A percentile compares a stretch with the other conserved stretches of the same genome.
Evolutionary conservation across 2,329 filamentous ascomycete species (phyloP).

Genomic region (Diplodia sapinea): DNA sequence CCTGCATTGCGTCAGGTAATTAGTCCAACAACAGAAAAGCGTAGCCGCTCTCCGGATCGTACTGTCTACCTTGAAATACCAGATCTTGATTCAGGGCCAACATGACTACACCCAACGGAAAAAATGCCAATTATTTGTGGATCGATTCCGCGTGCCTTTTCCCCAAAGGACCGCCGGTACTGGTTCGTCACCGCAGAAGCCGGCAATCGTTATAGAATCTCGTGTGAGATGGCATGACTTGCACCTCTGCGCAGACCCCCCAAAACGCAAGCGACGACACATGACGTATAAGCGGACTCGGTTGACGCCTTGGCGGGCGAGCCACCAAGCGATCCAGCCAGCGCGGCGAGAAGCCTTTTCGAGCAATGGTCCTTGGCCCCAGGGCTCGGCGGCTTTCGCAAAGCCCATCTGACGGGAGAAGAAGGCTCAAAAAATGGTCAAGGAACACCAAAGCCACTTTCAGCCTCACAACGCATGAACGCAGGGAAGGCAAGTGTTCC

Average conservation of each 20-base stretch:
- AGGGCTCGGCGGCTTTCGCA: background rate
- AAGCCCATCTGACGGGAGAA: background rate
- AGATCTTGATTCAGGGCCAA: background rate
- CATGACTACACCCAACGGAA: background rate
- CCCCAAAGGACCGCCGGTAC: background rate
- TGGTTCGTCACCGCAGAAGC: background rate
- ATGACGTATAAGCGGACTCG: slow-evolving; percentile 1
- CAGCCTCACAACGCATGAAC: background rate
- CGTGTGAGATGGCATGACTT: background rate
- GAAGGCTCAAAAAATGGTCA: background rate
- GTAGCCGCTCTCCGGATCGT: background rate
- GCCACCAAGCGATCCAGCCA: slow-evolving; percentile 1
- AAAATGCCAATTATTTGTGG: background rate
- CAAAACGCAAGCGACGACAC: background rate
- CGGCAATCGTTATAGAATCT: background rate
- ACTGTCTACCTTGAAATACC: background rate
- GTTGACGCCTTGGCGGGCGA: slow-evolving; percentile 24
- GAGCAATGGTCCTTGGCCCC: background rate
- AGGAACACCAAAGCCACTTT: background rate
- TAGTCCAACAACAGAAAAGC: background rate
- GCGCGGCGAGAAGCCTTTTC: background rate
- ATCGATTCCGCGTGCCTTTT: background rate
- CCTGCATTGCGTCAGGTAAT: background rate
- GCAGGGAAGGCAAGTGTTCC: background rate
- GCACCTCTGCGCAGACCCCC: background rate